These are phyloP conservation scores for Baudoinia panamericana DNA, from an alignment of 495 filamentous ascomycete species.

Conservation along the genomic window DNA sequence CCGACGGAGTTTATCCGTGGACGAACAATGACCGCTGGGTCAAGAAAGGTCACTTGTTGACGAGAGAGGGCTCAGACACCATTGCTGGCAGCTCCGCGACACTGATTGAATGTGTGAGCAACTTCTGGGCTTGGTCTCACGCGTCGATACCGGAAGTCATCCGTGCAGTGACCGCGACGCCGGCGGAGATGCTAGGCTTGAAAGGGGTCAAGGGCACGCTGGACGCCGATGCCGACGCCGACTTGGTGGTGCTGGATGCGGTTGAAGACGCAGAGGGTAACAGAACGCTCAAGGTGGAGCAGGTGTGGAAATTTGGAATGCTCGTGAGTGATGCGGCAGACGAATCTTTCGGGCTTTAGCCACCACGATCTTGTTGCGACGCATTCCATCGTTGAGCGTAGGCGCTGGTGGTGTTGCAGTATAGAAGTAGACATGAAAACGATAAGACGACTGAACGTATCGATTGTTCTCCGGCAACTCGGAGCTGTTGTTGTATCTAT, in stretches of 20 bases:
- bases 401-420: slow-evolving; percentile 9
- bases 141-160: slow-evolving; percentile 51
- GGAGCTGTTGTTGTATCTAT: too few species aligned
- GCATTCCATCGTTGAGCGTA: slow-evolving; percentile 1
- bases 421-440: too few species aligned
- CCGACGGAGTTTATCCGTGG: slow-evolving; percentile 67
- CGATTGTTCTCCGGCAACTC: too few species aligned
- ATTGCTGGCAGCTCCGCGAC: slow-evolving; percentile 64
- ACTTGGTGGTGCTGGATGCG: slow-evolving; percentile 59
- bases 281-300: slow-evolving; percentile 47
- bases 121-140: slow-evolving; percentile 61
- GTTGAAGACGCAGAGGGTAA: slow-evolving; percentile 31
- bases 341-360: neutral
- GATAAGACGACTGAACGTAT: too few species aligned
- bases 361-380: neutral
- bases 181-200: slow-evolving; percentile 60
- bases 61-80: slow-evolving; percentile 53
- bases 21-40: slow-evolving; percentile 59
- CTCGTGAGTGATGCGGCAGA: slow-evolving; percentile 14
- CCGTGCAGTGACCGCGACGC: slow-evolving; percentile 55
- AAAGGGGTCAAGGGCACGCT: slow-evolving; percentile 53
- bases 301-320: slow-evolving; percentile 65
- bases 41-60: slow-evolving; percentile 54
- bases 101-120: slow-evolving; percentile 67
- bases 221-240: slow-evolving; percentile 60